Evolutionary conservation across 202 grass and related monocot species (phyloP), one percentile per base, ranked within the genome.

Genomic region (Schoenoplectus triqueter): DNA sequence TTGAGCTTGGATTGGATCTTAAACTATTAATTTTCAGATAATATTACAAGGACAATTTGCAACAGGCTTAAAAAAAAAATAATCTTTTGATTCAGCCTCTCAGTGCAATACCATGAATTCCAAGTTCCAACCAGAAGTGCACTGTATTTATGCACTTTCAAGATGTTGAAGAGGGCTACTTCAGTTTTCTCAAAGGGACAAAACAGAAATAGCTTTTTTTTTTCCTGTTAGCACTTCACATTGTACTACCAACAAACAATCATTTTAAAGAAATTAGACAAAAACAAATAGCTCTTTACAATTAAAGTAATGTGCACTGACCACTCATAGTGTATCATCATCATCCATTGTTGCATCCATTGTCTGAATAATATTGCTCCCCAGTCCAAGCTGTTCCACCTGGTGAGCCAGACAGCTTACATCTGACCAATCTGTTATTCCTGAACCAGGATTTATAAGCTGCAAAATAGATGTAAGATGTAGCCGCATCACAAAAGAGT

Each of bases 361-460:
- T 20, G 44, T 48, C 2, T 10, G n/a, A 49, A 19, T 7, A 20
- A 73, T 9, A 50, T 73, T 50, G 46, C 14, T 46, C 46, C n/a
- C 69, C 9, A 20, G n/a, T 22, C 52, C 46, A 21, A 74, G 71
- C 71, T 74, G 71, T 52, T 74, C 45, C 18, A 52, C 47, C 18
- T 51, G 18, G 15, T 2, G 17, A 73, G n/a, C 45, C 47, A 74
- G 22, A 8, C 7, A 22, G 47, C 5, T 74, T 20, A 11, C 71
- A 20, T 50, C 47, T 54, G 18, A 51, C 71, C 18, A 17, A 73
- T 73, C 7, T 11, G 10, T 2, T 2, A 14, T 68, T 68, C 3
- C 22, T 73, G 21, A 3, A 50, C 50, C 14, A 8, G 17, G 7
- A 10, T 20, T 19, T 10, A 50, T 11, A 18, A 20, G 9, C 71